Percentiles rank a stretch among this genome's conserved stretches.
phyloP scores from a whole-genome alignment of 495 filamentous ascomycete species.

The Parmelia sp. region DNA sequence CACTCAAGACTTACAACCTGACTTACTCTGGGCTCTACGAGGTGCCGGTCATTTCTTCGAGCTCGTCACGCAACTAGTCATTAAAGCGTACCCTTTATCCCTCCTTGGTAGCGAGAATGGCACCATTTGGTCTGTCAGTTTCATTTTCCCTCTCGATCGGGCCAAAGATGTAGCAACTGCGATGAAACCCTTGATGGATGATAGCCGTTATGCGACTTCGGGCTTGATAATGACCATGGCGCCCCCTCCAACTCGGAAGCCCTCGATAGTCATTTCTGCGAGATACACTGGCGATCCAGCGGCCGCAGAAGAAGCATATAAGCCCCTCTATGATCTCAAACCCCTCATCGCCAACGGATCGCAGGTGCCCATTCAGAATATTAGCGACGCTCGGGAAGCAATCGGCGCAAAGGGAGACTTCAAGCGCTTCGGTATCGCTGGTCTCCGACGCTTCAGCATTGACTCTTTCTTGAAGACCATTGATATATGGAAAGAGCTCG shows the following conservation, averaged over 20 bases:
- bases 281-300: conserved; percentile 23
- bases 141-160: conserved; percentile 26
- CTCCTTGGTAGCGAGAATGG: conserved; percentile 22
- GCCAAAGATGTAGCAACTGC: conserved; percentile 23
- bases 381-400: conserved; percentile 22
- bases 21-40: conserved; percentile 37
- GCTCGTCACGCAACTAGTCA: conserved; percentile 36
- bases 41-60: conserved; percentile 43
- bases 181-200: conserved; percentile 27
- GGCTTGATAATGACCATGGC: conserved; percentile 29
- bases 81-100: conserved; percentile 26
- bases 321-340: conserved; percentile 22
- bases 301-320: conserved; percentile 24
- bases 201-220: conserved; percentile 25
- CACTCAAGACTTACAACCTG: conserved; percentile 26
- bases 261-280: conserved; percentile 13
- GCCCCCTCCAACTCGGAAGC: conserved; percentile 24
- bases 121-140: conserved; percentile 25
- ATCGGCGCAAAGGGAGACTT: conserved; percentile 24
- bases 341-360: conserved; percentile 22
- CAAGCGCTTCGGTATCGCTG: conserved; percentile 25
- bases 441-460: conserved; percentile 21
- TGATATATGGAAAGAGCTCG: conserved; percentile 23
- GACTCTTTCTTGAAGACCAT: conserved; percentile 20
- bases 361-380: conserved; percentile 23